Conservation (phyloP, 257 asterid species). For the Mitragyna speciosa region DNA sequence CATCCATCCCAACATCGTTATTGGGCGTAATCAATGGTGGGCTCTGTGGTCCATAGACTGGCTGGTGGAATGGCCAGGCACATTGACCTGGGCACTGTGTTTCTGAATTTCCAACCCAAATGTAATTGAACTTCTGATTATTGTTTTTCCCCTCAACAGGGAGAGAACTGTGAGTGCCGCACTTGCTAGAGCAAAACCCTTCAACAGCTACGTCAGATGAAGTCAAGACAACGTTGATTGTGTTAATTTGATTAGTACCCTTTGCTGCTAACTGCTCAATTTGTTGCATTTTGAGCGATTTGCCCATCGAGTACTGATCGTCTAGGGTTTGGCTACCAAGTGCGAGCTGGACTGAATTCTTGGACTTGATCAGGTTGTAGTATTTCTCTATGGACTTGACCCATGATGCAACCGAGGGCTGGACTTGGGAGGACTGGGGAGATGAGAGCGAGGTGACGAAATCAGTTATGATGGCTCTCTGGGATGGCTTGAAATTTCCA, state of each 20-base stretch:
- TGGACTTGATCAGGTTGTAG: constrained; percentile 11
- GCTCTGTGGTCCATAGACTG: constrained; percentile 36
- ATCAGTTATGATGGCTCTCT: constrained; percentile 19
- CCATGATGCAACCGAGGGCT: constrained; percentile 33
- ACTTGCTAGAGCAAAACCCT: constrained; percentile 35
- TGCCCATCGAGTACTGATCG: constrained; percentile 25
- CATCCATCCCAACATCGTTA: constrained; percentile 39
- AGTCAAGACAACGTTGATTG: constrained; percentile 31
- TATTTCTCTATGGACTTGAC: constrained; percentile 28
- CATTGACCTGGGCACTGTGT: constrained; percentile 46
- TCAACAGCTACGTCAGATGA: constrained; percentile 32
- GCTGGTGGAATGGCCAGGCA: constrained; percentile 49
- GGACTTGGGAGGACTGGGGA: constrained; percentile 1
- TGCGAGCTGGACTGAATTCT: background rate
- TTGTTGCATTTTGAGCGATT: constrained; percentile 24
- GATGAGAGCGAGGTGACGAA: constrained; percentile 24
- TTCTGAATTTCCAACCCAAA: constrained; percentile 41
- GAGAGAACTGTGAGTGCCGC: constrained; percentile 34
- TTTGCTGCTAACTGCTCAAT: constrained; percentile 23
- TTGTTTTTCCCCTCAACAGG: background rate
- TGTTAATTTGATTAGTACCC: background rate
- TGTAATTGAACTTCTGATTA: constrained; percentile 5
- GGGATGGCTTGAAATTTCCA: constrained; percentile 31
- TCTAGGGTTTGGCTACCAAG: constrained; percentile 23
- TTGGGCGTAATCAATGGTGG: constrained; percentile 41